phyloP scores from a whole-genome alignment of 768 basidiomycete genomes.

The Phylloporus rhodoxanthus region DNA sequence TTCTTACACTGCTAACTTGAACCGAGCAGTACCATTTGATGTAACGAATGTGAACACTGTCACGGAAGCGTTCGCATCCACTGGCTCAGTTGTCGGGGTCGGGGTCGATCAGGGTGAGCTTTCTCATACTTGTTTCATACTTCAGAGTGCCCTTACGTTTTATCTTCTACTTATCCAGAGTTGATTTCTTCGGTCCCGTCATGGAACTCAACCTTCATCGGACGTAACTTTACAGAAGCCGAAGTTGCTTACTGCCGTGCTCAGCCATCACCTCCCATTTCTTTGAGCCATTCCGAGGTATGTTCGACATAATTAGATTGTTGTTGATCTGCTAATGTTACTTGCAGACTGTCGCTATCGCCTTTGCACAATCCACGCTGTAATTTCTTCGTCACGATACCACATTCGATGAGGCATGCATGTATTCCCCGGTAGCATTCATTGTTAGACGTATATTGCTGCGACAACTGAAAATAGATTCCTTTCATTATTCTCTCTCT shows the following conservation, averaged over 20 bases:
- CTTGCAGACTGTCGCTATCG: conserved; percentile 71
- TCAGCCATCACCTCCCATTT: conserved; percentile 82
- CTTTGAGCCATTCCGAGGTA: conserved; percentile 90
- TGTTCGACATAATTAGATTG: conserved; percentile 23
- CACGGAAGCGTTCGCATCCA: conserved; percentile 35
- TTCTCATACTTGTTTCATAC: neutral
- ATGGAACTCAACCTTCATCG: conserved; percentile 78
- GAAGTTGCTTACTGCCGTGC: conserved; percentile 81
- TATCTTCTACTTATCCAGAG: conserved; percentile 42
- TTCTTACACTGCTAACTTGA: conserved; percentile 64
- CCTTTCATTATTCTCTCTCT: conserved; percentile 2
- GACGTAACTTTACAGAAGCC: conserved; percentile 87
- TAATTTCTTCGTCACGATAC: conserved; percentile 7
- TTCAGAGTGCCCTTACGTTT: conserved; percentile 2
- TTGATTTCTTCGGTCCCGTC: conserved; percentile 90
- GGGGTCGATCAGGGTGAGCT: conserved; percentile 84
- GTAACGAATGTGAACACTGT: conserved; percentile 63
- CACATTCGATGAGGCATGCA: neutral
- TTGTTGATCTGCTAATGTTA: conserved; percentile 14
- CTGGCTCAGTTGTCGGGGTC: conserved; percentile 60
- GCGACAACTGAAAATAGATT: conserved; percentile 11
- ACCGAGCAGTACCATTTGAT: conserved; percentile 49
- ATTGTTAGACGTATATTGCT: neutral
- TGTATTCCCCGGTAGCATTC: conserved; percentile 2
- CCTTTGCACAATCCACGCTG: conserved; percentile 71